phyloP scores from a whole-genome alignment of 768 basidiomycete genomes.

The Coprinellus aureogranulatus region DNA sequence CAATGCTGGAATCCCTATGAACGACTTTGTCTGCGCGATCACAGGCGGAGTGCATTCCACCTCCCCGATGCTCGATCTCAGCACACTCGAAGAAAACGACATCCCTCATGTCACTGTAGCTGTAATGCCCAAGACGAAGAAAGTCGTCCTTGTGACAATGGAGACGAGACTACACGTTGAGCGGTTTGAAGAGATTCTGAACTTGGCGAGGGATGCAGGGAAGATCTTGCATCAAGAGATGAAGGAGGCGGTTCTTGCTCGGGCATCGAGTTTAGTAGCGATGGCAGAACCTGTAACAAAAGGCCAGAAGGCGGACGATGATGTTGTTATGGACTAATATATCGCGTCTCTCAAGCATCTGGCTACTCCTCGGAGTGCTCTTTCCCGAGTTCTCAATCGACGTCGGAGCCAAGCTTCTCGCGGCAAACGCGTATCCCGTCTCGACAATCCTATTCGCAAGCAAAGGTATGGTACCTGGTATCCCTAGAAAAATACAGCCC shows the following conservation, averaged over 20 bases:
- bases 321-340: slow-evolving; percentile 7
- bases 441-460: too few relatives aligned
- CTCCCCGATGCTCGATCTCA: slow-evolving; percentile 82
- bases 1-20: slow-evolving; percentile 84
- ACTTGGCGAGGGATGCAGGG: slow-evolving; percentile 73
- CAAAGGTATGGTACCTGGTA: neutral
- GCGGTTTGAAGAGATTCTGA: slow-evolving; percentile 86
- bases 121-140: slow-evolving; percentile 81
- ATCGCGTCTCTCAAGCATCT: too few relatives aligned
- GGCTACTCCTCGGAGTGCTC: too few relatives aligned
- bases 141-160: slow-evolving; percentile 86
- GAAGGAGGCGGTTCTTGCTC: slow-evolving; percentile 62
- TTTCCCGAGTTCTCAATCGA: too few relatives aligned
- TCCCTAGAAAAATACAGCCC: neutral
- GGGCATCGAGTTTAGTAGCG: slow-evolving; percentile 61
- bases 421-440: too few relatives aligned
- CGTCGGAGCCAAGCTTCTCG: too few relatives aligned
- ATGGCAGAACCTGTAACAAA: slow-evolving; percentile 51
- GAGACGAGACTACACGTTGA: slow-evolving; percentile 93
- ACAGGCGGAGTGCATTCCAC: slow-evolving; percentile 84
- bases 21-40: slow-evolving; percentile 89
- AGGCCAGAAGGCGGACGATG: slow-evolving; percentile 11
- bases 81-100: slow-evolving; percentile 85
- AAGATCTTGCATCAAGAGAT: slow-evolving; percentile 81
- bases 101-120: slow-evolving; percentile 88